Evolutionary conservation across 1,139 yeast species (phyloP).

Genomic region (Saccharomyces uvarum): DNA sequence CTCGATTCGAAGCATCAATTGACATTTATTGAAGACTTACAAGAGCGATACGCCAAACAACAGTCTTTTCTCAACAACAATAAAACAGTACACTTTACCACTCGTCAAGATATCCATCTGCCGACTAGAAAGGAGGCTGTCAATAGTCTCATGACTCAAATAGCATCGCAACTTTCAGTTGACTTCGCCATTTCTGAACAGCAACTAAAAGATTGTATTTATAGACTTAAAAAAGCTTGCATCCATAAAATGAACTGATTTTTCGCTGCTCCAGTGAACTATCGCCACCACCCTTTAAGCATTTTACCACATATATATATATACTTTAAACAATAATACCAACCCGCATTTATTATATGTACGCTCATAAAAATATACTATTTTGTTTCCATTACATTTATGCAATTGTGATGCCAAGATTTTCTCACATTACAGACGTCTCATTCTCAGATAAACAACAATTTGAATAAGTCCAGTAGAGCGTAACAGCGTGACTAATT

Average conservation of each 20-base stretch:
- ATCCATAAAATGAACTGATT: slow-evolving; percentile 1
- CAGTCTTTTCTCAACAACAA: background rate
- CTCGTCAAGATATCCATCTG: background rate
- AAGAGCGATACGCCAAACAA: slow-evolving; percentile 16
- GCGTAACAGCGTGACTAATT: too few relatives aligned
- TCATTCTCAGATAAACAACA: too few relatives aligned
- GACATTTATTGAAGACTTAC: slow-evolving; percentile 19
- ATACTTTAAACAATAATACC: too few relatives aligned
- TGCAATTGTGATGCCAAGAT: too few relatives aligned
- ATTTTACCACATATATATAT: too few relatives aligned
- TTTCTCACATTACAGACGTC: too few relatives aligned
- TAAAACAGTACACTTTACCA: background rate
- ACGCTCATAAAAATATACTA: too few relatives aligned
- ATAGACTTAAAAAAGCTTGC: slow-evolving; percentile 7
- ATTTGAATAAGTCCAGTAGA: too few relatives aligned
- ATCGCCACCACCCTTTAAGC: too few relatives aligned
- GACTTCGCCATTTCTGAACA: background rate
- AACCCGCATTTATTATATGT: too few relatives aligned
- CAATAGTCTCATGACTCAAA: background rate
- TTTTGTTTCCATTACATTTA: too few relatives aligned
- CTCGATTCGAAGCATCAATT: background rate
- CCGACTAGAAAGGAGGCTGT: background rate
- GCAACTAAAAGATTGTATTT: slow-evolving; percentile 2
- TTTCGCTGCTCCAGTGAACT: background rate
- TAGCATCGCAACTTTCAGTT: background rate